Conservation (phyloP, 208 protist species). For the Phytomonas francai region DNA sequence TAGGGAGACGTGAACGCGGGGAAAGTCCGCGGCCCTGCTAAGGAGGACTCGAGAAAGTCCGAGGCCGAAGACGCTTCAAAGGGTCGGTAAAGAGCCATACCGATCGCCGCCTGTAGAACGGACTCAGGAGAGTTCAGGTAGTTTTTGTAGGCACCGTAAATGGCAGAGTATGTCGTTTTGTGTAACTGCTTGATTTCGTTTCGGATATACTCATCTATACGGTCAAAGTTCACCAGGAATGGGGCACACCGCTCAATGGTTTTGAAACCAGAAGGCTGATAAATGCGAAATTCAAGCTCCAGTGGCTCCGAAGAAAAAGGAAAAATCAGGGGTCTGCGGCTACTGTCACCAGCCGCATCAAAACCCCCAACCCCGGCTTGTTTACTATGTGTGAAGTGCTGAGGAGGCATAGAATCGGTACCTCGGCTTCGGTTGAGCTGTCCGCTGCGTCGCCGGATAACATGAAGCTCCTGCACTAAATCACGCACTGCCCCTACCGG, state of each 20-base stretch:
- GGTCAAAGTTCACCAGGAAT: constrained; percentile 28
- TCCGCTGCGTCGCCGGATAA: not conserved
- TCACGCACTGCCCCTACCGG: constrained; percentile 62
- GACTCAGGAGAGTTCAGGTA: constrained; percentile 28
- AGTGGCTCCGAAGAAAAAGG: constrained; percentile 23
- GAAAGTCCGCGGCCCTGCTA: not conserved
- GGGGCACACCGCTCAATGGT: constrained; percentile 21
- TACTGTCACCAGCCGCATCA: not conserved
- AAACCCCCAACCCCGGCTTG: constrained; percentile 3
- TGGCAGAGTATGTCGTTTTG: constrained; percentile 40
- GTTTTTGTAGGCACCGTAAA: constrained; percentile 32
- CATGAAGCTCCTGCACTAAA: constrained; percentile 26
- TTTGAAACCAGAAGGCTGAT: constrained; percentile 25
- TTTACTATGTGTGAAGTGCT: not conserved
- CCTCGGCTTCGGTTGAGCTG: not conserved
- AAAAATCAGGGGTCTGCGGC: not conserved
- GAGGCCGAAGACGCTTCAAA: constrained; percentile 18
- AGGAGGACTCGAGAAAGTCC: not conserved
- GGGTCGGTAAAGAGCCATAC: constrained; percentile 30
- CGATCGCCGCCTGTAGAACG: constrained; percentile 21
- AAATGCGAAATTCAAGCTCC: constrained; percentile 32
- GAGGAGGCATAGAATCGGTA: not conserved
- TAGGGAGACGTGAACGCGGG: constrained; percentile 20
- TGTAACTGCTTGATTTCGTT: constrained; percentile 37
- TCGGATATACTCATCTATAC: constrained; percentile 29